phyloP scores from a whole-genome alignment of 371 early-diverging fungal species.

The Apophysomyces ossiformis region DNA sequence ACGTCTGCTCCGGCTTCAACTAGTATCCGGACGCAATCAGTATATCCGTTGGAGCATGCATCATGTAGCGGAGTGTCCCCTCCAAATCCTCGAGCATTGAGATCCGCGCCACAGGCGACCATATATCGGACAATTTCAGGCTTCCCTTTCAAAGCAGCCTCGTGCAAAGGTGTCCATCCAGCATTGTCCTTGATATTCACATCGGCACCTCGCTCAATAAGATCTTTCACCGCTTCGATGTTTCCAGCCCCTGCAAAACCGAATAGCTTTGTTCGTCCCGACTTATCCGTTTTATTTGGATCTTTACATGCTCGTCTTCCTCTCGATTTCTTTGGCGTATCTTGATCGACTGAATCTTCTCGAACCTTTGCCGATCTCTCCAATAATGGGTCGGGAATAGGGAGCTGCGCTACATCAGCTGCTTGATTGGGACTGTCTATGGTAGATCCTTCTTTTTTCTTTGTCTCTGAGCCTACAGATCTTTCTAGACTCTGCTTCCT shows the following conservation, averaged over 20 bases:
- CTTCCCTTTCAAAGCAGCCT: constrained; percentile 64
- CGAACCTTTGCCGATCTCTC: background rate
- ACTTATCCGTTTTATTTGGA: constrained; percentile 55
- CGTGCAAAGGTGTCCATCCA: constrained; percentile 69
- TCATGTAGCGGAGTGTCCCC: constrained; percentile 82
- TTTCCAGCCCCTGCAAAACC: constrained; percentile 48
- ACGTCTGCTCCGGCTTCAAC: constrained; percentile 61
- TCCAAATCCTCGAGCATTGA: constrained; percentile 63
- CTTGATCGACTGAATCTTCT: background rate
- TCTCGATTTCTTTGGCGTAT: constrained; percentile 8
- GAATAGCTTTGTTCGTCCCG: constrained; percentile 59
- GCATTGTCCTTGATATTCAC: constrained; percentile 62
- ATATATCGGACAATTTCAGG: constrained; percentile 58
- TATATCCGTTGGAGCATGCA: constrained; percentile 73
- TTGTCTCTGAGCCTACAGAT: background rate
- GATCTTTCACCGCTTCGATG: constrained; percentile 46
- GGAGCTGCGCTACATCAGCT: background rate
- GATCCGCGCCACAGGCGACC: constrained; percentile 54
- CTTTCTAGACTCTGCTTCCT: background rate
- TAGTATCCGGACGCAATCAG: constrained; percentile 60
- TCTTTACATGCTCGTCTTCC: constrained; percentile 36
- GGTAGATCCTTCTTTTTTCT: constrained; percentile 17
- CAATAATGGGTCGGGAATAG: background rate
- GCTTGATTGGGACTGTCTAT: constrained; percentile 10
- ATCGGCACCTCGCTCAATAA: constrained; percentile 52